Conservation (phyloP, 2,329 filamentous ascomycete genomes). For the Diaporthe eres region DNA sequence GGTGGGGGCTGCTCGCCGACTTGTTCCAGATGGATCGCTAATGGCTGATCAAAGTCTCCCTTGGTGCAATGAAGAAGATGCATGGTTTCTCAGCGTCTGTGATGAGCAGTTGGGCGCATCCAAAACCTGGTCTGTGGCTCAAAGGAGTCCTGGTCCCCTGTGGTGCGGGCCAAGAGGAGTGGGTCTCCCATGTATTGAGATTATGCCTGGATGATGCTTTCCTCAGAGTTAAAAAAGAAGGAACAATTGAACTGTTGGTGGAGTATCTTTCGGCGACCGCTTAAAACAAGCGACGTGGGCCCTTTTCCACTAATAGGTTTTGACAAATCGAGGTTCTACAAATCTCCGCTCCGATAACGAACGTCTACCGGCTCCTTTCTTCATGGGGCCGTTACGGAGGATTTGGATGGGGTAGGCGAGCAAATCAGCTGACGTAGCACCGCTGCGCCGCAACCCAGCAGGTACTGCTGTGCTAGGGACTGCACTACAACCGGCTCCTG, state of each 20-base stretch:
- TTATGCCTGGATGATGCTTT: not conserved
- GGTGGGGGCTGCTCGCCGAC: slow-evolving; percentile 27
- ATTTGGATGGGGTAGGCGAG: not conserved
- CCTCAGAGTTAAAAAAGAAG: not conserved
- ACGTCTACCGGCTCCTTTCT: not conserved
- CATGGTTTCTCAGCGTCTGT: not conserved
- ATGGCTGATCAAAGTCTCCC: not conserved
- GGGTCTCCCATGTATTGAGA: not conserved
- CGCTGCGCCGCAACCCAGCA: not conserved
- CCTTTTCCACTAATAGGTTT: not conserved
- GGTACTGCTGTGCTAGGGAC: not conserved
- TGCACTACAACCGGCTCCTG: not conserved
- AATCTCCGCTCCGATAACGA: not conserved
- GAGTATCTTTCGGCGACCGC: not conserved
- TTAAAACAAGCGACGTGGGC: not conserved
- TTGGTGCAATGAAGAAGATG: slow-evolving; percentile 18
- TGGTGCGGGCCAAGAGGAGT: not conserved
- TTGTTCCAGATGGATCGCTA: slow-evolving; percentile 6
- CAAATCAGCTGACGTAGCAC: not conserved
- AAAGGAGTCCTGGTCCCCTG: not conserved
- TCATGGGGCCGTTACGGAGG: not conserved
- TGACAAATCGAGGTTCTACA: not conserved
- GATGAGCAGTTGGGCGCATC: not conserved
- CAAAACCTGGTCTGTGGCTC: not conserved
- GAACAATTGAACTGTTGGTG: not conserved